Evolutionary conservation across 306 rosid genomes (phyloP).

Genomic region (Vachellia collinsii): DNA sequence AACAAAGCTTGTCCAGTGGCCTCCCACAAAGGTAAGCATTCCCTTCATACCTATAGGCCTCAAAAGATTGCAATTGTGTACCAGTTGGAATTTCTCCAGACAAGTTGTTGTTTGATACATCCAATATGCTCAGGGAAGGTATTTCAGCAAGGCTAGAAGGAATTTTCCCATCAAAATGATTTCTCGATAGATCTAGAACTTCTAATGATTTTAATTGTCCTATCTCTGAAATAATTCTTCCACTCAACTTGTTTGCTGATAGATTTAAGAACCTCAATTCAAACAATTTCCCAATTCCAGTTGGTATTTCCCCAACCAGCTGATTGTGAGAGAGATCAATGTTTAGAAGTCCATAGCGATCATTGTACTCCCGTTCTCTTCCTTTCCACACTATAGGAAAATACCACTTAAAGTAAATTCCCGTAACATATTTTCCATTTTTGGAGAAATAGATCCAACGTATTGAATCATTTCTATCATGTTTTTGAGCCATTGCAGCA

Average conservation of each 20-base stretch:
- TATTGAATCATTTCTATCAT: neutral
- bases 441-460: no score
- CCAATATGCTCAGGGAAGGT: no score
- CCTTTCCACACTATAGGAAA: neutral
- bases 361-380: neutral
- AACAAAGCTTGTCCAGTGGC: neutral
- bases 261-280: neutral
- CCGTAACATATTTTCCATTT: no score
- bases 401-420: neutral
- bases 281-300: neutral
- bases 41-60: neutral
- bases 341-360: neutral
- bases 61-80: no score
- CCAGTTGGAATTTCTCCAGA: no score
- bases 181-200: no score
- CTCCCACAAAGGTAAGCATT: neutral
- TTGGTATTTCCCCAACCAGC: neutral
- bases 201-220: neutral
- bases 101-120: no score
- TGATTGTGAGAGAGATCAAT: slow-evolving; percentile 22
- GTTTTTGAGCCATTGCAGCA: neutral
- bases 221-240: slow-evolving; percentile 1
- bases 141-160: no score
- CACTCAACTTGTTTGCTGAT: neutral
- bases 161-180: no score